Conservation (phyloP, 2,329 filamentous ascomycete genomes). For the Cercospora beticola region DNA sequence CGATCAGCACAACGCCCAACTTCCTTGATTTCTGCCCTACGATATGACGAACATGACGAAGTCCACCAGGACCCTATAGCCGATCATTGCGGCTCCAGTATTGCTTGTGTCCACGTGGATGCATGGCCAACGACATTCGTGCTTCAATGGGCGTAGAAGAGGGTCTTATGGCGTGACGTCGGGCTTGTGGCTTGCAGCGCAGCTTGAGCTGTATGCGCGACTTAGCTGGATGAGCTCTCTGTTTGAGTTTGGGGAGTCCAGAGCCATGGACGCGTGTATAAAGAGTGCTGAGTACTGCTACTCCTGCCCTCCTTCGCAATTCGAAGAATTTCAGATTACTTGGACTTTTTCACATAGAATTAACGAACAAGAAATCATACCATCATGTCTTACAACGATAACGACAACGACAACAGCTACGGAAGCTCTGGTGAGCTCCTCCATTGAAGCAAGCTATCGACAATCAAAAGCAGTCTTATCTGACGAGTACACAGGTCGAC, state of each 20-base stretch:
- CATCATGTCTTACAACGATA: conserved; percentile 23
- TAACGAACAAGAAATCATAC: background rate
- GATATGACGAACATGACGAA: background rate
- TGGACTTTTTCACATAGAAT: too few relatives aligned
- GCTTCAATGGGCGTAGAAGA: background rate
- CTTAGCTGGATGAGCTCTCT: background rate
- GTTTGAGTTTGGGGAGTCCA: background rate
- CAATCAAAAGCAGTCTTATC: conserved; percentile 10
- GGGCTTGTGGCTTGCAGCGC: conserved; percentile 41
- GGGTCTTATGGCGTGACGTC: background rate
- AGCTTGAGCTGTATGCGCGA: conserved; percentile 2
- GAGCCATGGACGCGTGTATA: background rate
- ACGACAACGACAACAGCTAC: conserved; percentile 17
- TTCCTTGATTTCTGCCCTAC: conserved; percentile 10
- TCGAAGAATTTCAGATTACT: too few relatives aligned
- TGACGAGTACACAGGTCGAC: conserved; percentile 14
- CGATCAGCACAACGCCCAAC: background rate
- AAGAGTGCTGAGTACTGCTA: background rate
- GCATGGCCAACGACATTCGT: background rate
- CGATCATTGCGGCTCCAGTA: conserved; percentile 1
- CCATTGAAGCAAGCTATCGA: background rate
- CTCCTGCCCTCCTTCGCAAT: background rate
- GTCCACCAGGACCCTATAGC: background rate
- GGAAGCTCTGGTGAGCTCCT: conserved; percentile 10
- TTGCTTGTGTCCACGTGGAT: conserved; percentile 7